Percentiles rank a stretch among this genome's conserved stretches.
These are phyloP conservation scores for Erodium texanum DNA, from an alignment of 441 rosid species.

Conservation along the genomic window DNA sequence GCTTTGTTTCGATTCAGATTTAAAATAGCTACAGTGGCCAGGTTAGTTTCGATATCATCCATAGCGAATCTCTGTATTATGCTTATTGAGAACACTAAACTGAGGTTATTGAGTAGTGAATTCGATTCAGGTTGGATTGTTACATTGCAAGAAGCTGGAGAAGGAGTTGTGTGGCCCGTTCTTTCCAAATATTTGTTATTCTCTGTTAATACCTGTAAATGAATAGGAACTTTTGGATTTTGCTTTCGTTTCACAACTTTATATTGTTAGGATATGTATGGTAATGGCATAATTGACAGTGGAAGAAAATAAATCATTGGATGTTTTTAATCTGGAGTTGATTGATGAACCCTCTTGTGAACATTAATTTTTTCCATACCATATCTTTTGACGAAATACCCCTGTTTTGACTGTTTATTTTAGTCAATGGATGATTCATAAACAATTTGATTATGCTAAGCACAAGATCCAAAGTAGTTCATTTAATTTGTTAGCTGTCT, in stretches of 20 bases:
- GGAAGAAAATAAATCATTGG: conserved; percentile 1
- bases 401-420: background rate
- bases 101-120: background rate
- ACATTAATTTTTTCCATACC: too few species aligned
- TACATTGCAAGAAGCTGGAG: background rate
- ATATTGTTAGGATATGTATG: background rate
- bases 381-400: background rate
- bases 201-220: conserved; percentile 5
- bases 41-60: background rate
- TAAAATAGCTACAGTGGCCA: background rate
- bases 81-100: background rate
- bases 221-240: background rate
- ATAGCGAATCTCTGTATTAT: too few species aligned
- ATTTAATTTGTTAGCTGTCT: too few species aligned
- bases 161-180: background rate
- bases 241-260: background rate
- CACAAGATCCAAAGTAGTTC: too few species aligned
- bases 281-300: background rate
- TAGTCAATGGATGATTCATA: too few species aligned
- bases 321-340: background rate
- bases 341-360: too few species aligned
- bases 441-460: too few species aligned
- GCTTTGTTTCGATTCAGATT: background rate
- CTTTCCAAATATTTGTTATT: background rate
- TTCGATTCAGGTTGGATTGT: background rate